Evolutionary conservation across 1,284 basidiomycete genomes (phyloP), one percentile per base, ranked within the genome.

Genomic region (Malassezia sympodialis): DNA sequence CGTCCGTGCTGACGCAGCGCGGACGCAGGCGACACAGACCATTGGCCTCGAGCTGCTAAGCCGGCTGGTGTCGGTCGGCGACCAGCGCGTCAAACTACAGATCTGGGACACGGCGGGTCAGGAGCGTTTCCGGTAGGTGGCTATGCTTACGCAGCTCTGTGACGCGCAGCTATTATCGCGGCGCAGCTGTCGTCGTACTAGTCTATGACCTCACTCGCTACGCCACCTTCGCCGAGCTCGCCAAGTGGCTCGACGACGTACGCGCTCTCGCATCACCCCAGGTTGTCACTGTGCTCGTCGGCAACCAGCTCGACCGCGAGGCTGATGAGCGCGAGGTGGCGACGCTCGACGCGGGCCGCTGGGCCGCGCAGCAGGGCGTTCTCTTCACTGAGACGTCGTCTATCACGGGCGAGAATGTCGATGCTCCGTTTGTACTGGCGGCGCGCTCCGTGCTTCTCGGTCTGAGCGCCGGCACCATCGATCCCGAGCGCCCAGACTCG

Each of bases 21-120:
- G 93, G 77, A 87, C 90, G 67, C 86, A 93, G 71, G 90, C 90
- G 0, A 86, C 91, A 76, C 93, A 98, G 75, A 98, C 93, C 12
- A 96, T 98, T 60, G 93, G 91, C 11, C 90, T 94, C 30, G 90
- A 93, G 71, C 93, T 94, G 75, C 89, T 88, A 8, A 90, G 87
- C 73, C 79, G 88, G 58, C 88, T 88, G 1, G 82, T 94, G 49
- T 84, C 84, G 66, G 80, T 94, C 42, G 90, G 87, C 56, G 89
- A 91, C 79, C 88, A 90, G 78, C 82, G 85, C 65, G 89, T 94
- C 63, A 96, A 96, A 76, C 80, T 96, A 31, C 90, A 68, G 45
- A 59, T 71, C 30, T 71, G 67, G 67, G 67, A 69, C 32, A 68
- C 67, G 3, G 67, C 68, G 15, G 68, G 67, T 1, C 68, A 69